Base-by-base conservation (phyloP, 2,329 filamentous ascomycete genomes). In the Ophiostoma quercus region DNA sequence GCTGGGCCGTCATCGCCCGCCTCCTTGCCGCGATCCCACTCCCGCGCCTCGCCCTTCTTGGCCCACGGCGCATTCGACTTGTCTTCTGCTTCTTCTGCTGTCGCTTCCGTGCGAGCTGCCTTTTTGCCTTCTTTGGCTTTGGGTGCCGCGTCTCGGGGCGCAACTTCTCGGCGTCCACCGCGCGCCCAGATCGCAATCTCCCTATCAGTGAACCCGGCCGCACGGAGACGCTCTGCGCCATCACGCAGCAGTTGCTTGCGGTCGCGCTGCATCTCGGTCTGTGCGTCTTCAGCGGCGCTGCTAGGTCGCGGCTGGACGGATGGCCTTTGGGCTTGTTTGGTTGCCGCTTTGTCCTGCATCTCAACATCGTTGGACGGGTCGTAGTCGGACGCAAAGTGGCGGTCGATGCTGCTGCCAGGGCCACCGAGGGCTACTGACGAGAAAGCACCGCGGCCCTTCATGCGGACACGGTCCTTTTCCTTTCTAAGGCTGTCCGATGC, bases 181-280 rank as follows among this genome's bases (percentile, higher is more conserved):
- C 83, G 87, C 77, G 90, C 88, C 87, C 90, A 92, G 73, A 88
- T 88, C 74, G 84, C 83, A 71, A 97, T 73, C 75, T 93, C 87
- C 4, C 88, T 86, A 19, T 93, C 90, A 1, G 86, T 87, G 76
- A 96, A 96, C 0, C 93, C 94, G 0, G 92, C 92, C 25, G 86
- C 87, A 43, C 88, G 88, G 71, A 97, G 80, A 71, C 93, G 83
- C 68, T 93, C 89, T 7, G 91, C 91, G 39, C 92, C 92, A 74
- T 89, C 87, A 73, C 88, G 84, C 75, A 87, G 88, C 87, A 91
- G 93, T 73, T 88, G 89, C 74, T 92, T 87, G n/a, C 92, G 87
- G 77, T 96, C 92, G n/a, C 66, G 70, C 19, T 67, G 60, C 73
- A 73, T 70, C 54, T 72, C 71, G 3, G 22, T 19, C 19, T 65